Evolutionary conservation across 2,329 filamentous ascomycete genomes (phyloP).

Genomic region (Harringtonia aguacate): DNA sequence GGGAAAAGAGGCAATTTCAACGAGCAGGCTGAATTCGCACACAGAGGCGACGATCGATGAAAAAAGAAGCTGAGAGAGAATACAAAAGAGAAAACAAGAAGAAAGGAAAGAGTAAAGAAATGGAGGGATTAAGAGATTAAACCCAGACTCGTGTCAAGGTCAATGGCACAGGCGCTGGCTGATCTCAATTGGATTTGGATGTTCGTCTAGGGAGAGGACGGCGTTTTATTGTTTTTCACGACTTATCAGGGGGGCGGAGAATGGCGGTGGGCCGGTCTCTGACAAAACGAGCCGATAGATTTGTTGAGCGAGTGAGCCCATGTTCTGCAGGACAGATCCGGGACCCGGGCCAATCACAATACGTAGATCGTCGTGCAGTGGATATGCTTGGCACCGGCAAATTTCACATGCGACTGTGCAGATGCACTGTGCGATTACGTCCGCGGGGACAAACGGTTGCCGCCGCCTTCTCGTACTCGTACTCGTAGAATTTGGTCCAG

Average conservation of each 20-base stretch:
- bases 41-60: neutral
- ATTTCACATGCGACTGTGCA: neutral
- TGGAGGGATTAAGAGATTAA: too few relatives aligned
- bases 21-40: neutral
- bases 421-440: neutral
- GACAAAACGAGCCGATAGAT: neutral
- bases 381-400: neutral
- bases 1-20: neutral
- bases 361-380: too few relatives aligned
- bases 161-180: neutral
- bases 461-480: too few relatives aligned
- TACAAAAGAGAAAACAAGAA: neutral
- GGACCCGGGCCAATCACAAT: conserved; percentile 13
- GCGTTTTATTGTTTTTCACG: conserved; percentile 1
- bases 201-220: neutral
- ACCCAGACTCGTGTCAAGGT: too few relatives aligned
- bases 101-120: neutral
- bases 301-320: conserved; percentile 13
- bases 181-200: neutral
- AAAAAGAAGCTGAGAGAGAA: neutral
- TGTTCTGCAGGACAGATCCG: conserved; percentile 9
- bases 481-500: too few relatives aligned
- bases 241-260: neutral
- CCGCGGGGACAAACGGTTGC: too few relatives aligned
- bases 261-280: neutral